phyloP scores from a whole-genome alignment of 495 filamentous ascomycete species.

The Aspergillus incahuasiensis region DNA sequence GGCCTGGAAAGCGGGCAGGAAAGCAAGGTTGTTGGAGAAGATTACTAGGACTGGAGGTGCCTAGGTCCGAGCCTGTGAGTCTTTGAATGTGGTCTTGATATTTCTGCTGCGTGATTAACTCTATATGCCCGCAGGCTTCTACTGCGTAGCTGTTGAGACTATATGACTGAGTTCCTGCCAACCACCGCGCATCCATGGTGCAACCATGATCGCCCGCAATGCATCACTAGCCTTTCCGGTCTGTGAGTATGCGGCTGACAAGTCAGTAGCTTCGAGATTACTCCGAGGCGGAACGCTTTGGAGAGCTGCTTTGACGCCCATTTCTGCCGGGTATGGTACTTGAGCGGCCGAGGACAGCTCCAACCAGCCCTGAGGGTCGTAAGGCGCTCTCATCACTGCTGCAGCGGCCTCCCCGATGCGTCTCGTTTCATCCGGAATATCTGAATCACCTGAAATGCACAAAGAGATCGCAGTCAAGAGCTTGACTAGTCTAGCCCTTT shows the following conservation, averaged over 20 bases:
- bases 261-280: slow-evolving; percentile 58
- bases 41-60: slow-evolving; percentile 34
- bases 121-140: not conserved
- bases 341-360: slow-evolving; percentile 57
- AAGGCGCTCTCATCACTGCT: slow-evolving; percentile 73
- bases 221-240: slow-evolving; percentile 67
- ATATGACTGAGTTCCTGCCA: slow-evolving; percentile 52
- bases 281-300: slow-evolving; percentile 67
- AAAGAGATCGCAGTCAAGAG: slow-evolving; percentile 55
- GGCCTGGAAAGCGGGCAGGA: slow-evolving; percentile 68
- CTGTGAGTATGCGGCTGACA: slow-evolving; percentile 73
- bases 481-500: slow-evolving; percentile 50
- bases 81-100: not conserved
- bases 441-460: slow-evolving; percentile 30
- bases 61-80: not conserved
- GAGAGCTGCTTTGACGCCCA: slow-evolving; percentile 75
- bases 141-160: slow-evolving; percentile 21
- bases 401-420: slow-evolving; percentile 54
- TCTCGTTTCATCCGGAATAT: slow-evolving; percentile 32
- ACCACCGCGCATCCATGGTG: slow-evolving; percentile 67
- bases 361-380: slow-evolving; percentile 71
- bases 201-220: slow-evolving; percentile 70
- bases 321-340: slow-evolving; percentile 59
- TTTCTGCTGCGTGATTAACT: slow-evolving; percentile 11
- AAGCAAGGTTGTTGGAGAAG: slow-evolving; percentile 60